Evolutionary conservation across 1,284 basidiomycete species (phyloP).

Genomic region (Uromyces viciae-fabae): DNA sequence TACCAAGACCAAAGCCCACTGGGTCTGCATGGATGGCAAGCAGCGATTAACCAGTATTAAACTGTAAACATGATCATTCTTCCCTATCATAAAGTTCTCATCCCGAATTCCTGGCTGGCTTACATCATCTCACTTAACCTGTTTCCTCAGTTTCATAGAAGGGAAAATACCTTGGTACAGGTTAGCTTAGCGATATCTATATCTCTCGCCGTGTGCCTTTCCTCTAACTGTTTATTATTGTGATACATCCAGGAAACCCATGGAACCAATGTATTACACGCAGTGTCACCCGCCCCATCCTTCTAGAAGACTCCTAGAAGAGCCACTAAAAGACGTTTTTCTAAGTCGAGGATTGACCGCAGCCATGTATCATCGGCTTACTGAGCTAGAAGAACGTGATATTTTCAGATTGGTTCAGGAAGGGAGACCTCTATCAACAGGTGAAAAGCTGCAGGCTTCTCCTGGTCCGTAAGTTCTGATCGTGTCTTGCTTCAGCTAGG

Average conservation of each 20-base stretch:
- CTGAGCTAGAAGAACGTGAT: constrained; percentile 43
- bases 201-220: too few species aligned
- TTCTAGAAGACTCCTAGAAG: constrained; percentile 19
- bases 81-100: neutral
- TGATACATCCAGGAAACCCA: constrained; percentile 18
- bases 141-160: constrained; percentile 22
- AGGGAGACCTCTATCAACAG: constrained; percentile 32
- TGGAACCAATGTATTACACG: constrained; percentile 31
- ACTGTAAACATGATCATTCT: constrained; percentile 4
- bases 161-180: constrained; percentile 43
- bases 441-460: constrained; percentile 44
- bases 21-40: constrained; percentile 46
- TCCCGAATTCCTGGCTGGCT: neutral
- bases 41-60: constrained; percentile 42
- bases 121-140: neutral
- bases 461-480: constrained; percentile 29
- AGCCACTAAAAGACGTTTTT: constrained; percentile 36
- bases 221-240: neutral
- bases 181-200: constrained; percentile 1
- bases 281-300: constrained; percentile 32
- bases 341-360: constrained; percentile 34
- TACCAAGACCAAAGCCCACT: constrained; percentile 1
- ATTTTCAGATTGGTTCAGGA: constrained; percentile 46
- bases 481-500: neutral
- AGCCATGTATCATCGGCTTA: constrained; percentile 29